Evolutionary conservation across 352 stramenopile genomes (phyloP).

Genomic region (Phytophthora europaea): DNA sequence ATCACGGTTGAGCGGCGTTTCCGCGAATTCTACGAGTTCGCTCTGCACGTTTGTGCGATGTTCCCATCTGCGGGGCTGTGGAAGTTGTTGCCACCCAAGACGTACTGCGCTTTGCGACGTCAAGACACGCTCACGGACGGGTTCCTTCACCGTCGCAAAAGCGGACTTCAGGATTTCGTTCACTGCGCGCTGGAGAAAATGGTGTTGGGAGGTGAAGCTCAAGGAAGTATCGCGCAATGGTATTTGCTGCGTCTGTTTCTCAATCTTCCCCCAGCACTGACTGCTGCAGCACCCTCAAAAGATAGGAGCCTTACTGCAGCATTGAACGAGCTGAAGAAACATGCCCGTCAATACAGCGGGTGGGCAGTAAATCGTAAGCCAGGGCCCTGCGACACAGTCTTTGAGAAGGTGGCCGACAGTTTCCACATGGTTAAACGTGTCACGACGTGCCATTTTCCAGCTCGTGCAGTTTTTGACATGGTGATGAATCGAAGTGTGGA

Average conservation of each 20-base stretch:
- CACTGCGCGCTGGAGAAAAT: constrained; percentile 68
- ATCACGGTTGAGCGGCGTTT: constrained; percentile 71
- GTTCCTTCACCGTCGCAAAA: constrained; percentile 73
- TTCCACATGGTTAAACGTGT: constrained; percentile 81
- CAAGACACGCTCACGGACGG: constrained; percentile 48
- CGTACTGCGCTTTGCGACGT: constrained; percentile 54
- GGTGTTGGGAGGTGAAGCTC: constrained; percentile 48
- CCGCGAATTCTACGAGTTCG: constrained; percentile 83
- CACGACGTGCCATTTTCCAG: constrained; percentile 67
- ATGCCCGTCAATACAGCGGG: constrained; percentile 42
- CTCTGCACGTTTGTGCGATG: constrained; percentile 68
- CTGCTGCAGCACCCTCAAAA: constrained; percentile 50
- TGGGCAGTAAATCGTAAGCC: constrained; percentile 52
- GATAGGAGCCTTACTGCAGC: constrained; percentile 61
- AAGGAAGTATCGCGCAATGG: constrained; percentile 71
- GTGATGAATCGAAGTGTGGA: constrained; percentile 55
- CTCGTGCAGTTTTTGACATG: constrained; percentile 79
- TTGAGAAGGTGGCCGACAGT: constrained; percentile 62
- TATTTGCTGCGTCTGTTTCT: constrained; percentile 78
- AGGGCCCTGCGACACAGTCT: constrained; percentile 61
- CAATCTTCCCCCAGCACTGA: constrained; percentile 51
- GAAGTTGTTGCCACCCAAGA: constrained; percentile 74
- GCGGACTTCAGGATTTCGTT: constrained; percentile 76
- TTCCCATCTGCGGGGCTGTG: constrained; percentile 67
- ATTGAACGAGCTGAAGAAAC: constrained; percentile 64